A percentile compares a stretch with the other conserved stretches of the same genome.
phyloP scores from a whole-genome alignment of 148 eudicot species.

The Beta vulgaris region DNA sequence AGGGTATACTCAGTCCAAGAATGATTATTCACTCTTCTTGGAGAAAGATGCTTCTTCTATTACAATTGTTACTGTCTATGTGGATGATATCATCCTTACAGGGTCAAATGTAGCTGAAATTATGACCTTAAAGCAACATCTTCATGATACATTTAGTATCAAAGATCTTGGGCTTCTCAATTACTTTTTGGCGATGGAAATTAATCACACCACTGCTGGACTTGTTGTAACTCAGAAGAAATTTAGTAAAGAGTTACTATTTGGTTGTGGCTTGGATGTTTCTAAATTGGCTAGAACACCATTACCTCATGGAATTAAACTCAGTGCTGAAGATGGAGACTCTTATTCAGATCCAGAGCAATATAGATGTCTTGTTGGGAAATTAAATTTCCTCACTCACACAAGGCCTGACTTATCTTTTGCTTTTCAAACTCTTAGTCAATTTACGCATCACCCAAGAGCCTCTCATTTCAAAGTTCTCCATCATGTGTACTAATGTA shows the following conservation, averaged over 20 bases:
- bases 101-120: background rate
- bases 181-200: background rate
- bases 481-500: background rate
- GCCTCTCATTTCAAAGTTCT: background rate
- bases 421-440: background rate
- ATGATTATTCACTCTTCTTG: slow-evolving; percentile 1
- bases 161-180: background rate
- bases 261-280: background rate
- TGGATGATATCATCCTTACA: background rate
- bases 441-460: background rate
- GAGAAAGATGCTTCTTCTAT: background rate
- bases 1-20: background rate
- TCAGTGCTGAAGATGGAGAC: background rate
- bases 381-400: too few species aligned
- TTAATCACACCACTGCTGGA: background rate
- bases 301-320: background rate
- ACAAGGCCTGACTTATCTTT: background rate
- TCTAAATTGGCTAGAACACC: background rate
- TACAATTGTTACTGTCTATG: background rate
- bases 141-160: background rate
- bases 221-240: background rate
- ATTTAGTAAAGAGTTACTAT: background rate
- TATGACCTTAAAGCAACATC: background rate
- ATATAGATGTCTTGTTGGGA: too few species aligned
- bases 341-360: background rate